Evolutionary conservation across 1,284 basidiomycete species (phyloP), one percentile per base, ranked within the genome.

Genomic region (Ganoderma lingzhi): DNA sequence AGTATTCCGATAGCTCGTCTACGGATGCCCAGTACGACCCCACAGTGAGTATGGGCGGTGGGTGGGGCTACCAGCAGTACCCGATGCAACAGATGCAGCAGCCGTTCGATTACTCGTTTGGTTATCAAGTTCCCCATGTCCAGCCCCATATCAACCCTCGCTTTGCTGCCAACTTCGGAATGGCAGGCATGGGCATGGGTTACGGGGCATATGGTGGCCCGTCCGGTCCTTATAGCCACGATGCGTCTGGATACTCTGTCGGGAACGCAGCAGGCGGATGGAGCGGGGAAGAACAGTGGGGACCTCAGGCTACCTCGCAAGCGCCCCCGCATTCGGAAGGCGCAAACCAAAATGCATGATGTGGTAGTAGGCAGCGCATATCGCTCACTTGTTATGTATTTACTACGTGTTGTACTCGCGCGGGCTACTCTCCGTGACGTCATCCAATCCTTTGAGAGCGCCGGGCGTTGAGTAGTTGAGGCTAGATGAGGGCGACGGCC

Each of bases 131-230:
- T 64, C 78, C 81, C 30, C 86, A 84, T 60, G 83, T 93, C 23
- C 92, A 93, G 73, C 93, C 93, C n/a, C 93, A 94, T 76, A 92
- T 93, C 73, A 93, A 94, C 77, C 93, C 93, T 15, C 85, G 89
- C 15, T 94, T 94, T 78, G 84, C 84, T 35, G 85, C 86, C 64
- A 82, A 83, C 69, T 69, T 81, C 30, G 76, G 70, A 17, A 71
- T 73, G 68, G 61, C 56, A 28, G 68, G 68, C 17, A 73, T 73
- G 69, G 67, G 67, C 12, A 74, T 76, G 73, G 70, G 70, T 37
- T 74, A 69, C 35, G 41, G 48, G 37, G 48, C 63, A 58, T 72
- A 74, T 48, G 70, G 64, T 53, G 69, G 61, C 23, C 73, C 73
- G 58, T 69, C 70, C 28, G 62, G 48, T 3, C 63, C 72, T 10